Evolutionary conservation across 371 early-diverging fungal genomes (phyloP).

Genomic region (Mucor plumbeus): DNA sequence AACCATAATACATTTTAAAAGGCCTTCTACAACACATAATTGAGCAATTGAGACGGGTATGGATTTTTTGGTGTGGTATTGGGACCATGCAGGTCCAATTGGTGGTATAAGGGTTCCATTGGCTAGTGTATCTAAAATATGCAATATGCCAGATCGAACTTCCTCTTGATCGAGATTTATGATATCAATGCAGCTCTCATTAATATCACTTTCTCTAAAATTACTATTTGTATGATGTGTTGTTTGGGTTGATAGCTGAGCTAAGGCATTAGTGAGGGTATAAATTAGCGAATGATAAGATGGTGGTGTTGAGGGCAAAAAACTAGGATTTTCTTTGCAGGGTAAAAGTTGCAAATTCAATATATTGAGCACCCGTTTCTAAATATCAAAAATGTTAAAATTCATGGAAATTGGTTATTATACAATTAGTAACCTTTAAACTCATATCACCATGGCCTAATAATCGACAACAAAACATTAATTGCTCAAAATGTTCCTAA

Average conservation of each 20-base stretch:
- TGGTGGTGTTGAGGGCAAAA: slow-evolving; percentile 46
- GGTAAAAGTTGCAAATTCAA: slow-evolving; percentile 36
- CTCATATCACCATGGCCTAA: slow-evolving; percentile 31
- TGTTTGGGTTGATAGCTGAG: slow-evolving; percentile 10
- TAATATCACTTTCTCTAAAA: neutral
- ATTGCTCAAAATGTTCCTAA: slow-evolving; percentile 54
- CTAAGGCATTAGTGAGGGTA: slow-evolving; percentile 45
- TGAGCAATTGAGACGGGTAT: slow-evolving; percentile 21
- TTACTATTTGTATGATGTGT: neutral
- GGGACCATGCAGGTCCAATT: slow-evolving; percentile 30
- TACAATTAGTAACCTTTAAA: slow-evolving; percentile 36
- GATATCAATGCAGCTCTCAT: neutral
- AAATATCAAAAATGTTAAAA: neutral
- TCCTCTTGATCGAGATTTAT: slow-evolving; percentile 14
- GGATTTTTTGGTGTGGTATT: slow-evolving; percentile 14
- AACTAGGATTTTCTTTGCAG: slow-evolving; percentile 27
- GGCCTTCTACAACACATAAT: slow-evolving; percentile 39
- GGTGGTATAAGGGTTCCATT: slow-evolving; percentile 37
- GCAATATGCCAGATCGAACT: slow-evolving; percentile 29
- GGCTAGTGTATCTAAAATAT: slow-evolving; percentile 36
- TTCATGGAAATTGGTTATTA: neutral
- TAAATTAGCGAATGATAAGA: slow-evolving; percentile 51
- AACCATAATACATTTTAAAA: slow-evolving; percentile 37
- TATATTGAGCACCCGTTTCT: slow-evolving; percentile 42
- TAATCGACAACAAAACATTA: slow-evolving; percentile 48